Percentiles rank a stretch among this genome's conserved stretches.
These are phyloP conservation scores for Serpula lacrymans DNA, from an alignment of 768 basidiomycete genomes.

Conservation along the genomic window DNA sequence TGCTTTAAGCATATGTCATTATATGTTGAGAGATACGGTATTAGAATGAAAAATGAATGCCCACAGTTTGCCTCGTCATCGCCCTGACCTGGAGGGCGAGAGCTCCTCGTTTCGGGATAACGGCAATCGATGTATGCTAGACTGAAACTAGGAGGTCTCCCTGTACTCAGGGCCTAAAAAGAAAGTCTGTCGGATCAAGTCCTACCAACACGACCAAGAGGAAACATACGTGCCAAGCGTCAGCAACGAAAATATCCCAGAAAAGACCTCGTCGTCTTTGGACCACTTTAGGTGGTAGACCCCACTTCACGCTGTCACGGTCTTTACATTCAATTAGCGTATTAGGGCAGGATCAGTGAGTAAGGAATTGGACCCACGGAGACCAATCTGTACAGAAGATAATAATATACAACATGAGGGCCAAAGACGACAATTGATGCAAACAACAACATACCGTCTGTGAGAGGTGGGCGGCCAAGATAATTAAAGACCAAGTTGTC, in stretches of 20 bases:
- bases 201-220: conserved; percentile 7
- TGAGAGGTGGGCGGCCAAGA: conserved; percentile 61
- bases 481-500: conserved; percentile 65
- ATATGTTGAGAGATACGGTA: conserved; percentile 1
- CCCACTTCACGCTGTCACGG: conserved; percentile 66
- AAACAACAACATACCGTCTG: conserved; percentile 50
- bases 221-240: conserved; percentile 58
- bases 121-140: conserved; percentile 66
- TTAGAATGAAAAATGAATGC: conserved; percentile 10
- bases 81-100: conserved; percentile 11
- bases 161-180: conserved; percentile 64
- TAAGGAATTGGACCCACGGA: conserved; percentile 49
- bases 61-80: conserved; percentile 23
- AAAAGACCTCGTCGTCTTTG: conserved; percentile 66
- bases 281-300: conserved; percentile 57
- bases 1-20: conserved; percentile 19
- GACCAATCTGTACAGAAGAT: conserved; percentile 47
- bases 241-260: conserved; percentile 76
- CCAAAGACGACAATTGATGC: conserved; percentile 2
- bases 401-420: conserved; percentile 13
- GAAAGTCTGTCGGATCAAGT: not conserved
- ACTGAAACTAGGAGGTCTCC: conserved; percentile 67
- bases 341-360: too few species aligned
- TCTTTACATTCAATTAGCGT: conserved; percentile 31
- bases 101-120: conserved; percentile 39